Base-by-base conservation (phyloP, 352 stramenopile genomes). In the Phytophthora melonis region DNA sequence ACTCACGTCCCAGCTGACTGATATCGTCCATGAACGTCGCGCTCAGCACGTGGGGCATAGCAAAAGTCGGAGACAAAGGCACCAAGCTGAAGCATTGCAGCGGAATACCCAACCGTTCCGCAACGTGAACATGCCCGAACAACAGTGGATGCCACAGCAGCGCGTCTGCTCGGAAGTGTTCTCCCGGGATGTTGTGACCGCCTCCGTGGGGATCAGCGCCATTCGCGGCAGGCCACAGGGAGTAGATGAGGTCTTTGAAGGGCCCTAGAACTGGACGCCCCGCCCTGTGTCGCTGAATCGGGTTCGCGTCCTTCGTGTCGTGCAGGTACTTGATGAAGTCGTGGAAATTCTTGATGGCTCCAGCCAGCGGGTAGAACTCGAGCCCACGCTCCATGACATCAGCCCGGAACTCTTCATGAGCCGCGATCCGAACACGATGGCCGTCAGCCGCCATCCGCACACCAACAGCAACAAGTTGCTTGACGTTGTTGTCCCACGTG, bases 401-500 rank as follows among this genome's bases (percentile, higher is more conserved):
- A 16, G 70, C 58, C 14, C 90, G 74, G 72, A 93, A 92, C 10
- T 84, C 74, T 55, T 84, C 77, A 69, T 94, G 88, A 0, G 86
- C 89, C 5, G 90, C 91, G 52, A 98, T 83, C 3, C 93, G 84
- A 14, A 98, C 92, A 5, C 84, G 81, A 74, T 98, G 93, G 0
- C 92, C 92, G 57, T 93, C 64, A 1, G 64, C 61, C 58, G 82
- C 69, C 32, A 98, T 72, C 36, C 80, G 63, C 23, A 86, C 52
- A n/a, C 87, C 89, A 13, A 97, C 79, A 2, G 75, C 79, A 18
- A 90, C 74, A 65, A 87, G 80, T 27, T 88, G 79, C 49, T 90
- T 78, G 3, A 94, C 74, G 39, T 81, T 84, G 43, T 90, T 84
- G 11, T 85, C 74, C 71, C 82, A 87, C 0, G 77, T 81, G 1